A percentile compares a stretch with the other conserved stretches of the same genome.
Evolutionary conservation across 495 filamentous ascomycete genomes (phyloP).

Genomic region (Aspergillus sparsus): DNA sequence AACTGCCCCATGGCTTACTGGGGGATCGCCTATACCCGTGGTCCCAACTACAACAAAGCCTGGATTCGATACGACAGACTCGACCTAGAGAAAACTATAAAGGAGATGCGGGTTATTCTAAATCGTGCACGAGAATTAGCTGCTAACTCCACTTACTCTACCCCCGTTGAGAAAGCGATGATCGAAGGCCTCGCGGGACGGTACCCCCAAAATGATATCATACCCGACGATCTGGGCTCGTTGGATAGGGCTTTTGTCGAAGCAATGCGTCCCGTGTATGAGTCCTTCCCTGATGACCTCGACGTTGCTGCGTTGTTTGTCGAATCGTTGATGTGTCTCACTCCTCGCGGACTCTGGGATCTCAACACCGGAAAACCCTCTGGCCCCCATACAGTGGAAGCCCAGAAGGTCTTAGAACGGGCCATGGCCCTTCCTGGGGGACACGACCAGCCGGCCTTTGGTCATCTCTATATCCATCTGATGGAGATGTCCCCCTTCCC

Average conservation of each 20-base stretch:
- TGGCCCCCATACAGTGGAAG: slow-evolving; percentile 54
- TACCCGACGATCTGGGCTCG: slow-evolving; percentile 35
- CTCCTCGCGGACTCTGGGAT: slow-evolving; percentile 64
- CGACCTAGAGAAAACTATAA: no score
- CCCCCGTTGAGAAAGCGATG: slow-evolving; percentile 52
- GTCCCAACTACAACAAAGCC: no score
- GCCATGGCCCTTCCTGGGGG: slow-evolving; percentile 43
- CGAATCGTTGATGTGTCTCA: slow-evolving; percentile 65
- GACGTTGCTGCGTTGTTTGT: slow-evolving; percentile 60
- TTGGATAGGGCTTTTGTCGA: slow-evolving; percentile 56
- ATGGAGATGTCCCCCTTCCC: slow-evolving; percentile 67
- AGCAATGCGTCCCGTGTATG: slow-evolving; percentile 58
- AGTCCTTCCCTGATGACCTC: slow-evolving; percentile 47
- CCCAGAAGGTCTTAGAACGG: slow-evolving; percentile 51
- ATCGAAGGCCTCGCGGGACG: slow-evolving; percentile 54
- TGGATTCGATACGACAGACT: no score
- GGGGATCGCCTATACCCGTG: no score
- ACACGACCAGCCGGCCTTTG: slow-evolving; percentile 53
- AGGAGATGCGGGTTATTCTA: no score
- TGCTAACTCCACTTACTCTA: slow-evolving; percentile 6
- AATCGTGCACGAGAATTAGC: no score
- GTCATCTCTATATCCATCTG: slow-evolving; percentile 68
- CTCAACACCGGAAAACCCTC: slow-evolving; percentile 55
- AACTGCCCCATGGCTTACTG: no score
- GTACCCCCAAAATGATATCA: slow-evolving; percentile 41